These are phyloP conservation scores for Trypanosoma platydactyli DNA, from an alignment of 208 protist genomes.

Conservation along the genomic window DNA sequence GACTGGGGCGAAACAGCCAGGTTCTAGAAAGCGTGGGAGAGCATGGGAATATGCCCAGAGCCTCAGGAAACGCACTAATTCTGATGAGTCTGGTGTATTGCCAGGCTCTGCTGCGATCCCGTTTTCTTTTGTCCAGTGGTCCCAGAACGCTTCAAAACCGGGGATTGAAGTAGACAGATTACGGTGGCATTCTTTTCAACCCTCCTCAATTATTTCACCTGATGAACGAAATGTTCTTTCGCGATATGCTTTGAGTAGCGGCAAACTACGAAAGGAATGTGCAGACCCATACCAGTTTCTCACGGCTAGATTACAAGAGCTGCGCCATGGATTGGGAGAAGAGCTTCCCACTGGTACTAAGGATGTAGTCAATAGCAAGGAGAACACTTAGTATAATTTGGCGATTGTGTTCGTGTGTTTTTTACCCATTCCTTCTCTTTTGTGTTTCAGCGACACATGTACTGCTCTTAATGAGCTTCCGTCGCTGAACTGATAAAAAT, in stretches of 20 bases:
- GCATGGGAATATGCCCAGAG: neutral
- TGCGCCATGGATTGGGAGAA: conserved; percentile 24
- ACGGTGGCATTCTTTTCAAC: neutral
- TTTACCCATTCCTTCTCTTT: neutral
- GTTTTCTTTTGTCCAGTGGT: conserved; percentile 31
- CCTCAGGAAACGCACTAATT: conserved; percentile 5
- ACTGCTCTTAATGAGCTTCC: neutral
- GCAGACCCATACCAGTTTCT: conserved; percentile 72
- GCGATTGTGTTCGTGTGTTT: neutral
- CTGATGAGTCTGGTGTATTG: neutral
- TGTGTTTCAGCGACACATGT: conserved; percentile 4
- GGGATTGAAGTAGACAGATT: neutral
- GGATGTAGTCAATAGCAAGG: conserved; percentile 10
- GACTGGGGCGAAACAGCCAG: neutral
- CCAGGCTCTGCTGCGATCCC: neutral
- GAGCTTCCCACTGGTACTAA: conserved; percentile 2
- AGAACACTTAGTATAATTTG: neutral
- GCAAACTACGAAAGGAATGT: conserved; percentile 77
- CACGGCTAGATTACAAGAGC: conserved; percentile 36
- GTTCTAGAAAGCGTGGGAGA: conserved; percentile 23
- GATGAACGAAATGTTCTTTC: conserved; percentile 55
- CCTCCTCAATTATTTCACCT: conserved; percentile 12
- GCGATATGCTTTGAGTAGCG: conserved; percentile 74
- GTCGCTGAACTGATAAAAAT: too few species aligned
- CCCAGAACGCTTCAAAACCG: neutral